Base-by-base conservation (phyloP, 2,329 filamentous ascomycete genomes). In the Aschersonia sp. region DNA sequence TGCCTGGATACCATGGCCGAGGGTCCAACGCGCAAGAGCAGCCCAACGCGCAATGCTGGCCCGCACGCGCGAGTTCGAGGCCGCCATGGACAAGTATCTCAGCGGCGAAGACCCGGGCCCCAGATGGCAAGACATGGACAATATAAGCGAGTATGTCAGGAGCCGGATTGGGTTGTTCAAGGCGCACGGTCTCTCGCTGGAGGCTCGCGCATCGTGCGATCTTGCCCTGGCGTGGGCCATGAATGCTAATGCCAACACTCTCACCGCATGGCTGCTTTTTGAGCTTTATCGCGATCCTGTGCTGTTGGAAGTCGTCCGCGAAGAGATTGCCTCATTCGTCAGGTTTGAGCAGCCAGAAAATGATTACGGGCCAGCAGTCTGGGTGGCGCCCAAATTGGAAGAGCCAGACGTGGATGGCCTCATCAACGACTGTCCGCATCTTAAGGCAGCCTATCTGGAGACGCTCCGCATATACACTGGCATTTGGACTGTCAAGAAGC, bases 251-350 rank as follows among this genome's bases (percentile, higher is more conserved):
- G 59, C 65, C 2, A 61, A 66, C 33, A 58, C 60, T 1, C 56
- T 68, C 32, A 56, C 63, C 4, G 58, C 60, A 5, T 72, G 69
- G 68, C 59, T 69, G 52, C 53, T 71, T 1, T 63, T 63, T 46
- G 64, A 70, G 45, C 55, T 70, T 8, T 63, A 62, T 49, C 59
- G 62, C 8, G 65, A 69, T 29, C 54, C 59, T 0, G 58, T 64
- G 9, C 60, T 70, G 4, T 56, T 69, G 1, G 57, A 55, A 32
- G 58, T 64, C 30, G 56, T 71, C 30, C 62, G 63, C 11, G 59
- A 63, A 3, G 68, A 70, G 52, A 58, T 70, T 47, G 58, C 56
- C 6, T 60, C 61, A 0, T 60, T 54, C 39, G 52, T 67, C 11
- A 47, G 56, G 9, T 54, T 60, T 5, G 52, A 60, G 4, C 61